phyloP scores from a whole-genome alignment of 495 filamentous ascomycete genomes.

The Chaetomidium leptoderma region DNA sequence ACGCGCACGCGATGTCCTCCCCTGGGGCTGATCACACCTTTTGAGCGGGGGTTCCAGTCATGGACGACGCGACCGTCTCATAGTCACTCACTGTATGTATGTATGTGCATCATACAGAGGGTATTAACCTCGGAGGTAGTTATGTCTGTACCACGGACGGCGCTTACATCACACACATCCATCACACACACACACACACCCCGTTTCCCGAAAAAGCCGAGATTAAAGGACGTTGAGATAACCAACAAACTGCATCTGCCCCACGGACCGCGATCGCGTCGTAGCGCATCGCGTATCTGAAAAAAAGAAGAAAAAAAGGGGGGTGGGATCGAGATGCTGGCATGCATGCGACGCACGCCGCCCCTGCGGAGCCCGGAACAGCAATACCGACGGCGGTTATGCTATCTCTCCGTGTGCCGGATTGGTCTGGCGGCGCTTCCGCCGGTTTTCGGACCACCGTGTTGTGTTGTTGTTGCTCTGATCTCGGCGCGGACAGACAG shows the following conservation, averaged over 20 bases:
- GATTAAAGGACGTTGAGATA: conserved; percentile 16
- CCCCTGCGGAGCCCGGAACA: not conserved
- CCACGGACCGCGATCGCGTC: conserved; percentile 8
- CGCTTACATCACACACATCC: conserved; percentile 3
- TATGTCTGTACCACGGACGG: not conserved
- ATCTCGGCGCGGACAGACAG: not conserved
- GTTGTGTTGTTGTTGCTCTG: not conserved
- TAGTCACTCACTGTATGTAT: too few relatives aligned
- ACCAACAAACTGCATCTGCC: not conserved
- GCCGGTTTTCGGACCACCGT: not conserved
- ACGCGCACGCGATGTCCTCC: not conserved
- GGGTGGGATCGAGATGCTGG: not conserved
- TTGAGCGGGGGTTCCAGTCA: not conserved
- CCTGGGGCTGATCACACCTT: conserved; percentile 8
- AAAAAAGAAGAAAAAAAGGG: not conserved
- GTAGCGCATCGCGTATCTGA: not conserved
- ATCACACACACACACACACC: too few relatives aligned
- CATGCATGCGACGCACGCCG: too few relatives aligned
- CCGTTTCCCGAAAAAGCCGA: conserved; percentile 10
- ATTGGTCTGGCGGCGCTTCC: not conserved
- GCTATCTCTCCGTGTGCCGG: conserved; percentile 5
- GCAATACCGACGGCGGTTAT: conserved; percentile 7
- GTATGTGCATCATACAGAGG: too few relatives aligned
- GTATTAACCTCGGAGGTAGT: too few relatives aligned
- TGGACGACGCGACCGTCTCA: not conserved